Conservation (phyloP, 2,329 filamentous ascomycete species). For the Fusarium newnesense region DNA sequence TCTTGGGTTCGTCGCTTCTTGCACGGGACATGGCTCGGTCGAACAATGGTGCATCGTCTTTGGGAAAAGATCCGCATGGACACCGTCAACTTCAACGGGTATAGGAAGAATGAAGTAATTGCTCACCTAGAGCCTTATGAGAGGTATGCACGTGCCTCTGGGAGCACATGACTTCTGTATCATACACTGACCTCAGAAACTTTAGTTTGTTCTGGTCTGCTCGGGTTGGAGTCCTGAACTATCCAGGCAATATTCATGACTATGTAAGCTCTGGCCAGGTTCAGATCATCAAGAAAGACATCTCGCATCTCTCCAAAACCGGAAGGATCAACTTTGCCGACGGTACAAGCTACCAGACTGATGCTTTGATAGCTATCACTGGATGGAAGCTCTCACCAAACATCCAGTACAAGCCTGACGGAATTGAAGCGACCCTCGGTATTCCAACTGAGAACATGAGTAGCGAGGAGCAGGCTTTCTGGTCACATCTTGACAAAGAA, state of each 20-base stretch:
- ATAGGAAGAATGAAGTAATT: not conserved
- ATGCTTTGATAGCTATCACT: not conserved
- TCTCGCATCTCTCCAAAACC: accelerated
- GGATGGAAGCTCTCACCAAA: not conserved
- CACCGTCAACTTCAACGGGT: not conserved
- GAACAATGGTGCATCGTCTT: not conserved
- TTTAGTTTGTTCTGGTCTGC: not conserved
- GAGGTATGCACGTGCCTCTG: not conserved
- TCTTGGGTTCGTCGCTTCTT: not conserved
- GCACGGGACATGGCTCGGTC: not conserved
- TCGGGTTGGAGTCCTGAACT: not conserved
- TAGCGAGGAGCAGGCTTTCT: not conserved
- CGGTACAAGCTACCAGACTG: not conserved
- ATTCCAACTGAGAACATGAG: not conserved
- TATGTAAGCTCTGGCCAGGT: not conserved
- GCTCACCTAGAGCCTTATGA: not conserved
- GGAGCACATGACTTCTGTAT: too few relatives aligned
- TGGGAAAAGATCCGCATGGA: not conserved
- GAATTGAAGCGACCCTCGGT: not conserved
- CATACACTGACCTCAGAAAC: not conserved
- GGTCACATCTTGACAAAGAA: not conserved
- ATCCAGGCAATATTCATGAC: not conserved
- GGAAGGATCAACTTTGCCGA: not conserved
- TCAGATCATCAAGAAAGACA: not conserved
- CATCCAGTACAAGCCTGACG: not conserved